A percentile compares a stretch with the other conserved stretches of the same genome.
Evolutionary conservation across 2,329 filamentous ascomycete species (phyloP).

Genomic region (Grosmannia penicillata): DNA sequence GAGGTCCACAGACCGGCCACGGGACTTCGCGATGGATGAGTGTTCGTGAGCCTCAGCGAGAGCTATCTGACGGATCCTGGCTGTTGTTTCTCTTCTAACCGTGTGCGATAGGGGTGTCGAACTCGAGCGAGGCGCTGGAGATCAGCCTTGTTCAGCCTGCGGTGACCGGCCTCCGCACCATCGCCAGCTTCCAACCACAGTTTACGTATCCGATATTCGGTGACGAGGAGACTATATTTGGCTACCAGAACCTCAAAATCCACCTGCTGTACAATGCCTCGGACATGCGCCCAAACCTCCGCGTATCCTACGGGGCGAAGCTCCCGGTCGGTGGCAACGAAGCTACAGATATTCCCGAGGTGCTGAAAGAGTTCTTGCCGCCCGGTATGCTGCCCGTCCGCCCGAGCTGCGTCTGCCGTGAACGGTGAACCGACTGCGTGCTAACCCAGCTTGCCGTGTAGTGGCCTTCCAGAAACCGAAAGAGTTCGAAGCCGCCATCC

Average conservation of each 20-base stretch:
- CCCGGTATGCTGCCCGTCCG: constrained; percentile 31
- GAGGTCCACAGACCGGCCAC: too few species aligned
- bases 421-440: too few species aligned
- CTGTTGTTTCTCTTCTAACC: not conserved
- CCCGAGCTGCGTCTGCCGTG: too few species aligned
- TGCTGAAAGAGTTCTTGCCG: constrained; percentile 52
- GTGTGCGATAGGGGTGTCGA: constrained; percentile 33
- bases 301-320: constrained; percentile 56
- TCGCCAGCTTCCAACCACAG: constrained; percentile 62
- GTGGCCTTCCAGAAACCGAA: constrained; percentile 51
- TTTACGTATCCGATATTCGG: constrained; percentile 91
- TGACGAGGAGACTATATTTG: constrained; percentile 83
- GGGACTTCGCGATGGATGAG: not conserved
- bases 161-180: constrained; percentile 34
- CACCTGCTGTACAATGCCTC: constrained; percentile 50
- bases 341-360: constrained; percentile 52
- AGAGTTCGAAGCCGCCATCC: constrained; percentile 47
- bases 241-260: constrained; percentile 71
- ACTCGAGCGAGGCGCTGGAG: constrained; percentile 46
- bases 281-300: constrained; percentile 66
- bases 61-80: not conserved
- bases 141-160: constrained; percentile 43
- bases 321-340: constrained; percentile 54
- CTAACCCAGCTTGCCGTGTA: constrained; percentile 17
- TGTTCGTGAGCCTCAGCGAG: not conserved